These are phyloP conservation scores for Coniochaeta sp. DNA, from an alignment of 2,329 filamentous ascomycete genomes.

Conservation along the genomic window DNA sequence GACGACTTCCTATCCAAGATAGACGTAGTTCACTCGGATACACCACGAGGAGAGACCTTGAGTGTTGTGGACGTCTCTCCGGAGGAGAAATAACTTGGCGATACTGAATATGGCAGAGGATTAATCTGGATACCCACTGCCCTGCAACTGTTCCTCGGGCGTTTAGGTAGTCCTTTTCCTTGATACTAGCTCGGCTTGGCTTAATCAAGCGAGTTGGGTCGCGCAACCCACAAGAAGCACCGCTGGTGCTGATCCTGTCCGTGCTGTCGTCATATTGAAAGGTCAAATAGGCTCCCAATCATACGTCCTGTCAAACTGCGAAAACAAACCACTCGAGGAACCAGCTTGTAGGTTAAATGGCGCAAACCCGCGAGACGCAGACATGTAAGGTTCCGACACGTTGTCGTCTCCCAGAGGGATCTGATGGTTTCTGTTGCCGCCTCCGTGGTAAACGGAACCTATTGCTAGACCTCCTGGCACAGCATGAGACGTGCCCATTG, in stretches of 20 bases:
- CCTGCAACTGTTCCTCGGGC: too few relatives aligned
- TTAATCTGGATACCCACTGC: too few relatives aligned
- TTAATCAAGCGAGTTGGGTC: too few relatives aligned
- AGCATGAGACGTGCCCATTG: neutral
- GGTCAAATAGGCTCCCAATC: too few relatives aligned
- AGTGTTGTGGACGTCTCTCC: neutral
- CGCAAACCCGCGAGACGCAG: neutral
- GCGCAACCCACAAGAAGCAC: too few relatives aligned
- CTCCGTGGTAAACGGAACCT: neutral
- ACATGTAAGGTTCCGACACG: neutral
- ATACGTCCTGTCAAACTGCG: neutral
- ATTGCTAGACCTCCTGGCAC: too few relatives aligned
- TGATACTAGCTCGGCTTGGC: too few relatives aligned
- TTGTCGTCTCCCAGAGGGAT: too few relatives aligned
- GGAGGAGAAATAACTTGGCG: neutral
- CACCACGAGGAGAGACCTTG: neutral
- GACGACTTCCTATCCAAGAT: slow-evolving; percentile 15
- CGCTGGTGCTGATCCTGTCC: too few relatives aligned
- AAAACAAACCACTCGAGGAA: neutral
- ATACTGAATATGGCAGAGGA: too few relatives aligned
- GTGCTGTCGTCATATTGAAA: too few relatives aligned
- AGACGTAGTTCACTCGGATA: slow-evolving; percentile 6
- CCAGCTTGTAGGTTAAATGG: neutral
- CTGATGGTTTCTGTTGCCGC: neutral
- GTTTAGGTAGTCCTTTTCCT: too few relatives aligned